Percentiles rank a stretch among this genome's conserved stretches.
Evolutionary conservation across 345 rosid species (phyloP).

Genomic region (Boechera stricta): DNA sequence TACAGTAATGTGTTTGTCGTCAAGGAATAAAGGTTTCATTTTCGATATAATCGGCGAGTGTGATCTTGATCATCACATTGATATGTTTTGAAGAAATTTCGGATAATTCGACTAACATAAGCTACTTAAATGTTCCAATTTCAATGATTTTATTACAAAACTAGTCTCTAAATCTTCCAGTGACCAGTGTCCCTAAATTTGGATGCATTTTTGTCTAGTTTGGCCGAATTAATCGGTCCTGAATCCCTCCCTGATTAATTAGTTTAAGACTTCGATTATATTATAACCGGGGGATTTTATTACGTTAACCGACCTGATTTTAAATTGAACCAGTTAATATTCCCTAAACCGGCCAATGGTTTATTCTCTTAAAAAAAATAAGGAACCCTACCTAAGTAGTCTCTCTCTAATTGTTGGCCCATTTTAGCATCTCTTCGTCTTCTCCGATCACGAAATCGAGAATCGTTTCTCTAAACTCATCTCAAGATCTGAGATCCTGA

Average conservation of each 20-base stretch:
- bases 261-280: too few relatives aligned
- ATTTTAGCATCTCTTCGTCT: neutral
- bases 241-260: neutral
- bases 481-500: neutral
- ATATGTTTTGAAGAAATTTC: neutral
- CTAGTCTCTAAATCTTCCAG: neutral
- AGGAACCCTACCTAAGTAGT: too few relatives aligned
- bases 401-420: too few relatives aligned
- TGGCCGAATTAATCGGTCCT: neutral
- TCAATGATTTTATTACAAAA: neutral
- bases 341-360: neutral
- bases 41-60: neutral
- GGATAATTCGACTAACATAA: neutral
- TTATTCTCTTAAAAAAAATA: neutral
- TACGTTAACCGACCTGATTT: neutral
- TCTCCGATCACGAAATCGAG: neutral
- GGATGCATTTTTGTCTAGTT: neutral
- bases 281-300: neutral
- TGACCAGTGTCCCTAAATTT: neutral
- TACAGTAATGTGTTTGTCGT: neutral
- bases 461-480: neutral
- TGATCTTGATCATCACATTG: neutral
- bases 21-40: neutral
- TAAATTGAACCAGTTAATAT: neutral
- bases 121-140: neutral